A percentile compares a stretch with the other conserved stretches of the same genome.
These are phyloP conservation scores for Suillus paluster DNA, from an alignment of 768 basidiomycete genomes.

Conservation along the genomic window DNA sequence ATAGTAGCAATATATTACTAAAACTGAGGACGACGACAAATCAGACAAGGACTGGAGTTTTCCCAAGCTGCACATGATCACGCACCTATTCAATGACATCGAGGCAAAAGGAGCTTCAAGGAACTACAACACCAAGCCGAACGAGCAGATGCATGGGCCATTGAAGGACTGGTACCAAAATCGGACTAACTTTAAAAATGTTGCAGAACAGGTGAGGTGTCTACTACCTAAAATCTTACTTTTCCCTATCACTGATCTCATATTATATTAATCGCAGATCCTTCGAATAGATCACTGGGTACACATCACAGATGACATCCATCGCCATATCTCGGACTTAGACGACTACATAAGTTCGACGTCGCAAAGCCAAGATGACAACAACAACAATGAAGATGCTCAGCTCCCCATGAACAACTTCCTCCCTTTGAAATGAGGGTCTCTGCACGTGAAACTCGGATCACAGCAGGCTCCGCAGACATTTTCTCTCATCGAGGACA, in stretches of 20 bases:
- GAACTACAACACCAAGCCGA: slow-evolving; percentile 38
- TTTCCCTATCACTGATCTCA: too few relatives aligned
- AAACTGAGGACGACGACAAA: not conserved
- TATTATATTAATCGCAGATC: too few relatives aligned
- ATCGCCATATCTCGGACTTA: too few relatives aligned
- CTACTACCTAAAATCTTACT: not conserved
- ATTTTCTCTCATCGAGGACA: not conserved
- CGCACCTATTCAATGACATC: slow-evolving; percentile 29
- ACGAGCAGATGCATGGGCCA: slow-evolving; percentile 34
- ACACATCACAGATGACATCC: too few relatives aligned
- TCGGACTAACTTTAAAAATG: slow-evolving; percentile 39
- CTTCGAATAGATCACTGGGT: too few relatives aligned
- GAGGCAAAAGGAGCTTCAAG: slow-evolving; percentile 21
- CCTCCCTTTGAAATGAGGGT: too few relatives aligned
- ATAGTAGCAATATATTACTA: too few relatives aligned
- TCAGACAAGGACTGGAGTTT: slow-evolving; percentile 39
- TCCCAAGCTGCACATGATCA: slow-evolving; percentile 36
- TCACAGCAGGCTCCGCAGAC: not conserved
- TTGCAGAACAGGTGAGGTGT: slow-evolving; percentile 33
- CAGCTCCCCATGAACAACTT: too few relatives aligned
- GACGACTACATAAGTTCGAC: not conserved
- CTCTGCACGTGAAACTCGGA: slow-evolving; percentile 10
- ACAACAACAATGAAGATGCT: not conserved
- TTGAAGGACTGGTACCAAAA: slow-evolving; percentile 29
- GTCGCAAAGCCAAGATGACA: too few relatives aligned